These are phyloP conservation scores for Ricinus communis DNA, from an alignment of 345 rosid genomes.

Conservation along the genomic window DNA sequence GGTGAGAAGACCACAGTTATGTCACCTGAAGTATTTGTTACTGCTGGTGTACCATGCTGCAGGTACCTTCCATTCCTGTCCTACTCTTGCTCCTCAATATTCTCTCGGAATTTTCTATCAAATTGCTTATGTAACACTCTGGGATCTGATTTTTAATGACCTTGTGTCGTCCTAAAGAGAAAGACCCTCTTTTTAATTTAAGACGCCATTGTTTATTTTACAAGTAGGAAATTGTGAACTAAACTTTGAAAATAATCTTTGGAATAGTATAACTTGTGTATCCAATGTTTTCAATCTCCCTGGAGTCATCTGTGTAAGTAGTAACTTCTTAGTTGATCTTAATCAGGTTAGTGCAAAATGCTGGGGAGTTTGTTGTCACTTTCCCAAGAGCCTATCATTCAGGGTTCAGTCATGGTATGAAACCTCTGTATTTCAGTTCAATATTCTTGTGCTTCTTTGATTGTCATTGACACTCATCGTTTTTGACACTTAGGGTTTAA, in stretches of 20 bases:
- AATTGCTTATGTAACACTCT: not conserved
- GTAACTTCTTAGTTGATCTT: slow-evolving; percentile 3
- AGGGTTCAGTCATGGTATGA: slow-evolving; percentile 95
- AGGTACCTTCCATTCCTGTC: slow-evolving; percentile 49
- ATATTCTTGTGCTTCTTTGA: not conserved
- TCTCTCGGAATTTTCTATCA: slow-evolving; percentile 6
- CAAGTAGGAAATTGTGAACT: not conserved
- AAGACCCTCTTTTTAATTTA: not conserved
- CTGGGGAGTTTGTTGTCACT: slow-evolving; percentile 81
- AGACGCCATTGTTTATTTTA: not conserved
- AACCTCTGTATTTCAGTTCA: not conserved
- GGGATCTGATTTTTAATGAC: slow-evolving; percentile 3
- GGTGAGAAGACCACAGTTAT: slow-evolving; percentile 98
- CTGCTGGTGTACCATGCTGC: slow-evolving; percentile 97
- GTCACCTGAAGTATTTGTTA: slow-evolving; percentile 92
- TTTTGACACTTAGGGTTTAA: slow-evolving; percentile 65
- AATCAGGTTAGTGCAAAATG: slow-evolving; percentile 32
- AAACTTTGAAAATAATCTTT: slow-evolving; percentile 1
- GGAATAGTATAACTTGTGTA: not conserved
- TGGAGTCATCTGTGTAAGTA: not conserved
- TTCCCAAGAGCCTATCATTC: slow-evolving; percentile 99
- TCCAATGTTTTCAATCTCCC: not conserved
- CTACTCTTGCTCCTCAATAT: slow-evolving; percentile 18
- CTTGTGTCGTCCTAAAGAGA: too few relatives aligned
- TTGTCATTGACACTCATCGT: slow-evolving; percentile 7